Conservation (phyloP, 208 protist species). For the Acanthamoeba culbertsoni region DNA sequence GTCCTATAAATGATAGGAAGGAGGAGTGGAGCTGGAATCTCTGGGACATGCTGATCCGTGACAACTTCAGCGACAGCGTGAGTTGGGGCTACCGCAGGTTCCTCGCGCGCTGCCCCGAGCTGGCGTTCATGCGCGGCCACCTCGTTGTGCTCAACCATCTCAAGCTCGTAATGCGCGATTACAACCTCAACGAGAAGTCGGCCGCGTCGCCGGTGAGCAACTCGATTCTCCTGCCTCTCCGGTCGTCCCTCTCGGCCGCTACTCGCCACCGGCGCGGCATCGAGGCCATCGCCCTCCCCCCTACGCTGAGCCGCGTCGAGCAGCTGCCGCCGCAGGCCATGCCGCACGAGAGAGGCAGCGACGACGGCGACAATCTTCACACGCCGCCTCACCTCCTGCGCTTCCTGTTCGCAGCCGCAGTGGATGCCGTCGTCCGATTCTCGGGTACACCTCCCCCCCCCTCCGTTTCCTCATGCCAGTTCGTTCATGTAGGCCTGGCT, state of each 20-base stretch:
- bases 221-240: not conserved
- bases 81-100: conserved; percentile 11
- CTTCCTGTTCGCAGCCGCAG: not conserved
- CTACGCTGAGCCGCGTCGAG: not conserved
- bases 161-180: conserved; percentile 12
- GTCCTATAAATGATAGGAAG: no score
- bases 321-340: not conserved
- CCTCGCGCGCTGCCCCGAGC: not conserved
- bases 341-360: not conserved
- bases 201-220: not conserved
- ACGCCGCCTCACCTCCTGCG: not conserved
- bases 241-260: not conserved
- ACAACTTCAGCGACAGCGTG: conserved; percentile 22
- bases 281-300: not conserved
- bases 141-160: not conserved
- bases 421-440: not conserved
- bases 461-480: no score
- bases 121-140: not conserved
- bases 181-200: conserved; percentile 12
- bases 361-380: not conserved
- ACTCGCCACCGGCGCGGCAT: not conserved
- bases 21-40: conserved; percentile 24
- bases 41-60: not conserved
- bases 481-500: not conserved
- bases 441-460: not conserved